Conservation (phyloP, 2,329 filamentous ascomycete species). For the Ascochyta rabiei region DNA sequence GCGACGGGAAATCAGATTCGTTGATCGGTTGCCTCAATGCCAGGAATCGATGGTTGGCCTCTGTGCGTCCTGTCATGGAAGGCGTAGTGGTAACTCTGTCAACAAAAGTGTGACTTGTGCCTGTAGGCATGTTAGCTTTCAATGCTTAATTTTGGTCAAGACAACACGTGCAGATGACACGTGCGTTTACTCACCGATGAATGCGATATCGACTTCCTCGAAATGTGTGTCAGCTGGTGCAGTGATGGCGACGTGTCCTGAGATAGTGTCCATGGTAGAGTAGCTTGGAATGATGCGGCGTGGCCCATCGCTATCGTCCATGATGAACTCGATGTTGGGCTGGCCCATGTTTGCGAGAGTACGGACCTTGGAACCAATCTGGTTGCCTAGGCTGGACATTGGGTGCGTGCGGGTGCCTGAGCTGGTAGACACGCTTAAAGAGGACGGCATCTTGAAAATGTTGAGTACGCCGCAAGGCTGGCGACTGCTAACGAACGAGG, state of each 20-base stretch:
- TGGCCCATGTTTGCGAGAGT: slow-evolving; percentile 43
- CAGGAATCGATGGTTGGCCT: slow-evolving; percentile 66
- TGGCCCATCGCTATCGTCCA: slow-evolving; percentile 42
- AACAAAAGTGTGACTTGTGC: slow-evolving; percentile 59
- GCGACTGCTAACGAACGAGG: slow-evolving; percentile 6
- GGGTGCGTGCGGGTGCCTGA: slow-evolving; percentile 28
- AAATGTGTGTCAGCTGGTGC: slow-evolving; percentile 60
- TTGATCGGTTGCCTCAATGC: slow-evolving; percentile 66
- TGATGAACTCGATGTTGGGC: slow-evolving; percentile 52
- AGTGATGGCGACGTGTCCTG: slow-evolving; percentile 59
- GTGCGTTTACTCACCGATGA: slow-evolving; percentile 56
- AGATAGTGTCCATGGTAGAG: slow-evolving; percentile 63
- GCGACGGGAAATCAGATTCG: slow-evolving; percentile 58
- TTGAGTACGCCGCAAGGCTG: slow-evolving; percentile 19
- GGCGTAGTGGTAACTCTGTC: slow-evolving; percentile 61
- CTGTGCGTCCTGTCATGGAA: slow-evolving; percentile 59
- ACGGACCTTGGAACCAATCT: slow-evolving; percentile 44
- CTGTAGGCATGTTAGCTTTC: slow-evolving; percentile 41
- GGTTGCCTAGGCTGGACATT: slow-evolving; percentile 40
- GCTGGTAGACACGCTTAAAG: slow-evolving; percentile 23
- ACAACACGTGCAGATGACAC: neutral
- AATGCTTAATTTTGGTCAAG: neutral
- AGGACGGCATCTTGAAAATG: slow-evolving; percentile 28
- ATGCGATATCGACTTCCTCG: slow-evolving; percentile 64
- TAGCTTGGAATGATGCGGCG: slow-evolving; percentile 52